phyloP scores from a whole-genome alignment of 2,329 filamentous ascomycete species.

The Talaromyces sp. region DNA sequence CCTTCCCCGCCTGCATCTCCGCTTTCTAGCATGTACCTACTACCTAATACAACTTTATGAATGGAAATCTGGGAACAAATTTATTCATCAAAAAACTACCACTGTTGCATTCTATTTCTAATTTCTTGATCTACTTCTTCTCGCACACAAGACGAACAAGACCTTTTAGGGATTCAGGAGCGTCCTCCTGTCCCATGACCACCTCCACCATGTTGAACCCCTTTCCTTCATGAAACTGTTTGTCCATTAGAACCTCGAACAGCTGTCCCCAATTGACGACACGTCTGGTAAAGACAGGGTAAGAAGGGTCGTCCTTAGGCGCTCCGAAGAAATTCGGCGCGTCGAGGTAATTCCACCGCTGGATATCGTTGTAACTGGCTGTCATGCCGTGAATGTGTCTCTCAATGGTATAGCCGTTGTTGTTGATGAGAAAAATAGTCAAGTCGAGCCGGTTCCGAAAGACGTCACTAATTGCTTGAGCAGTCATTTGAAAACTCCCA shows the following conservation, averaged over 20 bases:
- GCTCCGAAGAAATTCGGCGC: conserved; percentile 62
- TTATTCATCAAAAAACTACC: too few species aligned
- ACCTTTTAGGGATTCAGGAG: background rate
- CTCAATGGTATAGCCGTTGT: conserved; percentile 86
- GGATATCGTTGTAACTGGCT: conserved; percentile 74
- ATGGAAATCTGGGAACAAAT: too few species aligned
- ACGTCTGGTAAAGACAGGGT: conserved; percentile 3
- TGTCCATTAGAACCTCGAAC: background rate
- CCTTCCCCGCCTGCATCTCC: background rate
- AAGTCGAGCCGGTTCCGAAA: background rate
- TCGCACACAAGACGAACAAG: background rate
- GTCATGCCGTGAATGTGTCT: conserved; percentile 81
- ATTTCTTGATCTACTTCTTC: background rate
- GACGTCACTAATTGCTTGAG: conserved; percentile 63
- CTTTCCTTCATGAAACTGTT: background rate
- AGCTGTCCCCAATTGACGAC: background rate
- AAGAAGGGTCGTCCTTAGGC: conserved; percentile 22
- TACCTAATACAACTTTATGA: too few species aligned
- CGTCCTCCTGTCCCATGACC: background rate
- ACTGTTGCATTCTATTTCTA: background rate
- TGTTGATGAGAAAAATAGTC: conserved; percentile 30
- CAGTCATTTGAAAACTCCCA: conserved; percentile 78
- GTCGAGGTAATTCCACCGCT: conserved; percentile 67
- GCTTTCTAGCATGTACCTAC: background rate
- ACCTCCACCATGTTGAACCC: background rate